Percentiles rank a stretch among this genome's conserved stretches.
Conservation (phyloP, 495 filamentous ascomycete species). For the Aspergillus avenaceus region DNA sequence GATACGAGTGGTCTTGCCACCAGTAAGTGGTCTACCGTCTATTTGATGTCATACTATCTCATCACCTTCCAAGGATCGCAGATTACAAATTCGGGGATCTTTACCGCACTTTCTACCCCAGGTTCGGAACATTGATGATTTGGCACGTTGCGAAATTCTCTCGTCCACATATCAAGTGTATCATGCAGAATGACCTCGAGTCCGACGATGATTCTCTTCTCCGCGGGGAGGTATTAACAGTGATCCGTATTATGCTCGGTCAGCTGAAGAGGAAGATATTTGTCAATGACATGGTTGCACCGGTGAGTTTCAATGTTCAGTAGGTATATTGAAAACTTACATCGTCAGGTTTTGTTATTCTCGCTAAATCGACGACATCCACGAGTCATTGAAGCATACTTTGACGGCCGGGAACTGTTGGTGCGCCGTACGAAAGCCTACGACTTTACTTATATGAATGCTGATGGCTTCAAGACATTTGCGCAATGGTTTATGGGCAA, state of each 20-base stretch:
- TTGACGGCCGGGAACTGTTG: slow-evolving; percentile 12
- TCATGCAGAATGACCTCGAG: slow-evolving; percentile 12
- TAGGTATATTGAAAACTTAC: neutral
- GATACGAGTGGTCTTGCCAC: neutral
- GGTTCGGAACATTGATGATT: slow-evolving; percentile 1
- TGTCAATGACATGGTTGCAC: slow-evolving; percentile 10
- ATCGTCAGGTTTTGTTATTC: slow-evolving; percentile 2
- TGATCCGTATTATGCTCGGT: slow-evolving; percentile 9
- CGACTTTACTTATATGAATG: slow-evolving; percentile 9
- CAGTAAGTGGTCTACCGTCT: neutral
- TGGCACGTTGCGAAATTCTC: neutral
- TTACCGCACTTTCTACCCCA: neutral
- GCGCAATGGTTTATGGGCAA: slow-evolving; percentile 22
- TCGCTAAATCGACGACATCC: slow-evolving; percentile 5
- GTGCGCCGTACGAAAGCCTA: slow-evolving; percentile 9
- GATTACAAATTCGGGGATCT: slow-evolving; percentile 7
- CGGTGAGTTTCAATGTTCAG: slow-evolving; percentile 1
- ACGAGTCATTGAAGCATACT: slow-evolving; percentile 12
- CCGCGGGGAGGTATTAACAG: slow-evolving; percentile 5
- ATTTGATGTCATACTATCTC: neutral
- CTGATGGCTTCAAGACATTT: slow-evolving; percentile 10
- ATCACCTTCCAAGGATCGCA: slow-evolving; percentile 15
- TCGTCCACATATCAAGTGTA: slow-evolving; percentile 10
- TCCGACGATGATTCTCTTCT: slow-evolving; percentile 3
- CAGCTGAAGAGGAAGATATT: slow-evolving; percentile 8